Conservation (phyloP, 345 rosid genomes). For the Geranium brycei region DNA sequence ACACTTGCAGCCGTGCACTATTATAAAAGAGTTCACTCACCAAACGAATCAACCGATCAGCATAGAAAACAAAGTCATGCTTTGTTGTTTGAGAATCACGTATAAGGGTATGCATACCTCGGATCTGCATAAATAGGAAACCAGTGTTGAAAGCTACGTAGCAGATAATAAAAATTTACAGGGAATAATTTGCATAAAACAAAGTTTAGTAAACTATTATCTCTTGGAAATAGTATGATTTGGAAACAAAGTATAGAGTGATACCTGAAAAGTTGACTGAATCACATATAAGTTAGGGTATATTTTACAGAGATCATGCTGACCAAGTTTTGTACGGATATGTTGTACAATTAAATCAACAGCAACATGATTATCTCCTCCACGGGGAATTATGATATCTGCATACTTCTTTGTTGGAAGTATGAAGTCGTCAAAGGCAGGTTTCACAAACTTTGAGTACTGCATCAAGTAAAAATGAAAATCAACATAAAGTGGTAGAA, state of each 20-base stretch:
- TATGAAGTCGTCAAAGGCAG: slow-evolving; percentile 97
- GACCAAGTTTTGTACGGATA: slow-evolving; percentile 92
- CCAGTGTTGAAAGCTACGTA: background rate
- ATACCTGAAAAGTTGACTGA: slow-evolving; percentile 96
- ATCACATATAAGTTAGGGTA: slow-evolving; percentile 86
- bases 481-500: slow-evolving; percentile 6
- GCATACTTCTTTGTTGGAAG: slow-evolving; percentile 99
- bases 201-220: background rate
- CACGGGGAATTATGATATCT: slow-evolving; percentile 97
- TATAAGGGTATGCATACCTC: slow-evolving; percentile 99
- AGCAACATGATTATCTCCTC: slow-evolving; percentile 98
- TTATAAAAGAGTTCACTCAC: slow-evolving; percentile 24
- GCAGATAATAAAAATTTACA: background rate
- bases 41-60: slow-evolving; percentile 96
- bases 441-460: slow-evolving; percentile 98
- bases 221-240: background rate
- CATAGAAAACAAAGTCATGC: slow-evolving; percentile 90
- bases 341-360: slow-evolving; percentile 96
- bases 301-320: slow-evolving; percentile 96
- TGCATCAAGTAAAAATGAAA: slow-evolving; percentile 33
- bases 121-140: slow-evolving; percentile 46
- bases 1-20: background rate
- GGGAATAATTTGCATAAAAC: background rate
- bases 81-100: slow-evolving; percentile 89
- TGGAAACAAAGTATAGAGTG: background rate